phyloP scores from a whole-genome alignment of 768 basidiomycete genomes.

The Boletellus emodensis region DNA sequence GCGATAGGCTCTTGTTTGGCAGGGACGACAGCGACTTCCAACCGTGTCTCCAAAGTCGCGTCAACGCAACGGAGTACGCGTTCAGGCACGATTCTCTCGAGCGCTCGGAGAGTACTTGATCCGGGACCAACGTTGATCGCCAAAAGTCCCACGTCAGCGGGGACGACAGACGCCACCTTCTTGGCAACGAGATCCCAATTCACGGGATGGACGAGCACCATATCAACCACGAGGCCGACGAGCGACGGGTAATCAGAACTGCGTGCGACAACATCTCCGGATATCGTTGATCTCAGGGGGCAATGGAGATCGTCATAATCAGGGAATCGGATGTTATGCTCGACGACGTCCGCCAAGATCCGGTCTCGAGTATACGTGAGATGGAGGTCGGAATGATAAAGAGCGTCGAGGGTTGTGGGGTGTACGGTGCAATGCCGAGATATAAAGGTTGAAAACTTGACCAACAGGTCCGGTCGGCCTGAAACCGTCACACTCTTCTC shows the following conservation, averaged over 20 bases:
- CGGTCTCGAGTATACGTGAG: constrained; percentile 32
- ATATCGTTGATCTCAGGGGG: constrained; percentile 45
- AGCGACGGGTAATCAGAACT: constrained; percentile 27
- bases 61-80: constrained; percentile 15
- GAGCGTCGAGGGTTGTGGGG: constrained; percentile 43
- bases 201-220: constrained; percentile 47
- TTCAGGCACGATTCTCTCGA: constrained; percentile 35
- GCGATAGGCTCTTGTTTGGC: constrained; percentile 53
- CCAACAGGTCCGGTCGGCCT: constrained; percentile 50
- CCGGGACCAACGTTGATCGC: constrained; percentile 53
- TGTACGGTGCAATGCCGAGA: constrained; percentile 36
- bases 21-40: not conserved
- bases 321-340: constrained; percentile 49
- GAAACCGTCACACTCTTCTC: constrained; percentile 51
- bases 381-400: constrained; percentile 46
- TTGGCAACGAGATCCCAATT: constrained; percentile 47
- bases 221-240: constrained; percentile 36
- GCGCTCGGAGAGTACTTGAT: constrained; percentile 33
- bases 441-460: constrained; percentile 38
- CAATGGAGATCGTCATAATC: constrained; percentile 42
- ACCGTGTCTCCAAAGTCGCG: constrained; percentile 8
- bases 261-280: constrained; percentile 35
- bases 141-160: constrained; percentile 21
- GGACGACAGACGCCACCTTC: constrained; percentile 21
- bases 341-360: constrained; percentile 42